These are phyloP conservation scores for Westerdykella sp. DNA, from an alignment of 2,329 filamentous ascomycete genomes.

Conservation along the genomic window DNA sequence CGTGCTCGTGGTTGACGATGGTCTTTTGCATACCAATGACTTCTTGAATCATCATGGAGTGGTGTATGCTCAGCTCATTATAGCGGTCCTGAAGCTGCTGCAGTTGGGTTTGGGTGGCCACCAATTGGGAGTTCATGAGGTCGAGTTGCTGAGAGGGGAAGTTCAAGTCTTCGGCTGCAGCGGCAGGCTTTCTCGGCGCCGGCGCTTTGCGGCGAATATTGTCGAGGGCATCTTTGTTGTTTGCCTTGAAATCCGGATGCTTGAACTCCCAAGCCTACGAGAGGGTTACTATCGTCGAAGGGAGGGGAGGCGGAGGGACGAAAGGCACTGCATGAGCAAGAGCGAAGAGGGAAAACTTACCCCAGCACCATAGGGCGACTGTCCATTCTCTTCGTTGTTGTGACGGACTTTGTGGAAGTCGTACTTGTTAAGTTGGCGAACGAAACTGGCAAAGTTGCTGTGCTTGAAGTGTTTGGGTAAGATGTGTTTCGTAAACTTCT, in stretches of 20 bases:
- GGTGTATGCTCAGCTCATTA: conserved; percentile 65
- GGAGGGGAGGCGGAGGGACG: background rate
- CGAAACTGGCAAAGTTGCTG: conserved; percentile 96
- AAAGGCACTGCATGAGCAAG: background rate
- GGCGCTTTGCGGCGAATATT: conserved; percentile 95
- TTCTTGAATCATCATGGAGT: conserved; percentile 59
- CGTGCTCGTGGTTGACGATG: conserved; percentile 64
- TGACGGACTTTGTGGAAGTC: conserved; percentile 97
- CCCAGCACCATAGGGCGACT: conserved; percentile 74
- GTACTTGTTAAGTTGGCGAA: conserved; percentile 93
- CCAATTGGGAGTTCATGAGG: conserved; percentile 77
- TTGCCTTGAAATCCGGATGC: conserved; percentile 90
- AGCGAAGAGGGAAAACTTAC: conserved; percentile 43
- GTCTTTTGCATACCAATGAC: conserved; percentile 62
- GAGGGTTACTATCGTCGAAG: conserved; percentile 9
- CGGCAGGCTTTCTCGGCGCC: conserved; percentile 67
- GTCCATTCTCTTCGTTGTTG: conserved; percentile 78
- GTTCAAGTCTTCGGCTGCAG: conserved; percentile 59
- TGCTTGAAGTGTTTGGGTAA: conserved; percentile 99
- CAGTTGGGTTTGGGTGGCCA: conserved; percentile 87
- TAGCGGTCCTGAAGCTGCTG: conserved; percentile 81
- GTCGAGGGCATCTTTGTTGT: conserved; percentile 93
- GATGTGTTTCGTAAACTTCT: conserved; percentile 96
- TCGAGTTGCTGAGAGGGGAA: conserved; percentile 83
- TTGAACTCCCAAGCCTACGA: conserved; percentile 88